phyloP scores from a whole-genome alignment of 345 rosid genomes.

The Melastoma malabathricum region DNA sequence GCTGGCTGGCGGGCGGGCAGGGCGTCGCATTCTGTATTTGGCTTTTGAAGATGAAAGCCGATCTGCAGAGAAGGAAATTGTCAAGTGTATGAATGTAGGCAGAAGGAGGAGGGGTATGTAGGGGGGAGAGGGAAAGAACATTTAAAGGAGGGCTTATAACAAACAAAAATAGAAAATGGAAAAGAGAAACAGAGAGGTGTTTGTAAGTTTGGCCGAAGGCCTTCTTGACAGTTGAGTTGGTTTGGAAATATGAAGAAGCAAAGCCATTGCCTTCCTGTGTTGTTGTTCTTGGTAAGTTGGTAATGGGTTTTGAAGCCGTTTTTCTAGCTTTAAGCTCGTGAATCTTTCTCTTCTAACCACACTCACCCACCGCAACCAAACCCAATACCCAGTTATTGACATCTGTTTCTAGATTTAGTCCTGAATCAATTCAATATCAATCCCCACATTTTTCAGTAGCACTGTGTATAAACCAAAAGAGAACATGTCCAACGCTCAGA shows the following conservation, averaged over 20 bases:
- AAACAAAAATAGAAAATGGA: neutral
- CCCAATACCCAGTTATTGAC: no score
- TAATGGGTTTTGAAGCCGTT: no score
- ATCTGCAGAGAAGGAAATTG: slow-evolving; percentile 16
- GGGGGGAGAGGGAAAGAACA: neutral
- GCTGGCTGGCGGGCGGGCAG: no score
- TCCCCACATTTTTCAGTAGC: no score
- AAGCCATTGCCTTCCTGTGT: no score
- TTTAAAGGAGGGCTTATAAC: slow-evolving; percentile 4
- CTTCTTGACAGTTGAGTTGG: slow-evolving; percentile 7
- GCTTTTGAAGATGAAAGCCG: slow-evolving; percentile 28
- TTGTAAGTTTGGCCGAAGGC: slow-evolving; percentile 27
- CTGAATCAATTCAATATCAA: no score
- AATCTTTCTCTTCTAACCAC: no score
- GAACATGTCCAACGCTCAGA: no score
- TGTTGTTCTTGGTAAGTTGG: no score
- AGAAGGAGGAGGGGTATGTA: neutral
- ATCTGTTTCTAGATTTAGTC: no score
- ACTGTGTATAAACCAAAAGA: neutral
- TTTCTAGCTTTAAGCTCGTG: neutral
- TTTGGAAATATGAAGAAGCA: neutral
- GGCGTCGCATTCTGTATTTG: slow-evolving; percentile 1
- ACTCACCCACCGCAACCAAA: no score
- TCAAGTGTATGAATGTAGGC: slow-evolving; percentile 7
- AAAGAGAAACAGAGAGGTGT: slow-evolving; percentile 4